A percentile compares a stretch with the other conserved stretches of the same genome.
These are phyloP conservation scores for Massariosphaeria phaeospora DNA, from an alignment of 495 filamentous ascomycete genomes.

Conservation along the genomic window DNA sequence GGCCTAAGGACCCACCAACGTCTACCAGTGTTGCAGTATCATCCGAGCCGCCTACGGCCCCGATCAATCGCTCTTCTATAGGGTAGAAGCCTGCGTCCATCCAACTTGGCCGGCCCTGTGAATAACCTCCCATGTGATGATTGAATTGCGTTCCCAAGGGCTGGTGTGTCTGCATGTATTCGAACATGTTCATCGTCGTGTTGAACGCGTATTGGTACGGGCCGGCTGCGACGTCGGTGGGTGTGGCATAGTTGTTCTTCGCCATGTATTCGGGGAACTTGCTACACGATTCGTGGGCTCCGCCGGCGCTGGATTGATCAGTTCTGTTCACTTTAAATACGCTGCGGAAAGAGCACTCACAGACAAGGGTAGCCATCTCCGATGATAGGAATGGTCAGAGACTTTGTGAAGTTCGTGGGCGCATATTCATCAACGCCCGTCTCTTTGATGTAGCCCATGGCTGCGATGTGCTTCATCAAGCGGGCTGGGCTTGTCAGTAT, in stretches of 20 bases:
- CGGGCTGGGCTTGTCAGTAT: constrained; percentile 23
- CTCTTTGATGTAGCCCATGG: constrained; percentile 49
- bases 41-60: constrained; percentile 16
- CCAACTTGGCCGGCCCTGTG: constrained; percentile 49
- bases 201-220: constrained; percentile 16
- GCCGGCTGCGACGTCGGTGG: background rate
- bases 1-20: constrained; percentile 17
- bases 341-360: background rate
- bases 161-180: background rate
- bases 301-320: background rate
- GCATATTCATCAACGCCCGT: constrained; percentile 45
- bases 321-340: background rate
- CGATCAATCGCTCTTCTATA: constrained; percentile 41
- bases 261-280: constrained; percentile 12
- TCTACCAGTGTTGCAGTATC: constrained; percentile 37
- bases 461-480: constrained; percentile 48
- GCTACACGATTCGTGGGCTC: background rate
- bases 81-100: constrained; percentile 50
- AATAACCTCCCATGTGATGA: constrained; percentile 50
- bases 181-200: constrained; percentile 10
- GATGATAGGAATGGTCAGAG: constrained; percentile 38
- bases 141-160: constrained; percentile 42
- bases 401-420: constrained; percentile 43
- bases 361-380: constrained; percentile 4
- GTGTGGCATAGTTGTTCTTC: background rate